Evolutionary conservation across 1,139 yeast species (phyloP).

Genomic region (Scheffersomyces titani): DNA sequence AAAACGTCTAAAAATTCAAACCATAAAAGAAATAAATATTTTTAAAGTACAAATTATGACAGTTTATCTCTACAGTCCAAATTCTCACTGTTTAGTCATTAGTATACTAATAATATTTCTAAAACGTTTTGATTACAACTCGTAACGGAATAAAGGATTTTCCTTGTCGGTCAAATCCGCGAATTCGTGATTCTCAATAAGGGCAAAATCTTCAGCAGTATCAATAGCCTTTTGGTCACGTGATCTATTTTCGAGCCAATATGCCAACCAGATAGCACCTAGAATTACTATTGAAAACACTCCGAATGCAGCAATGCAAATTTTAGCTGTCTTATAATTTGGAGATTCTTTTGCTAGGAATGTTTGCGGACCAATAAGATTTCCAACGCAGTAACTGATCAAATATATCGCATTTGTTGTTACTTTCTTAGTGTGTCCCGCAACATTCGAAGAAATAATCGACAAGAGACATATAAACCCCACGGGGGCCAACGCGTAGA

Average conservation of each 20-base stretch:
- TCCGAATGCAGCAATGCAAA: slow-evolving; percentile 46
- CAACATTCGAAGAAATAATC: slow-evolving; percentile 56
- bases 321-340: slow-evolving; percentile 46
- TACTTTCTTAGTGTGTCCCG: slow-evolving; percentile 71
- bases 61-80: too few species aligned
- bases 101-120: too few species aligned
- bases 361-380: slow-evolving; percentile 71
- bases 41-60: too few species aligned
- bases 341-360: slow-evolving; percentile 59
- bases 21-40: too few species aligned
- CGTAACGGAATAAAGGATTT: slow-evolving; percentile 62
- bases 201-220: slow-evolving; percentile 15
- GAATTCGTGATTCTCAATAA: slow-evolving; percentile 53
- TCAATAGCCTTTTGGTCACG: slow-evolving; percentile 30
- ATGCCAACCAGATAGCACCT: slow-evolving; percentile 30
- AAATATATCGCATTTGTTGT: slow-evolving; percentile 60
- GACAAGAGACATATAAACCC: slow-evolving; percentile 51
- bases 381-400: slow-evolving; percentile 68
- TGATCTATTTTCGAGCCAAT: slow-evolving; percentile 38
- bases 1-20: too few species aligned
- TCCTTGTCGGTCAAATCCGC: slow-evolving; percentile 67
- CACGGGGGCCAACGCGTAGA: slow-evolving; percentile 29
- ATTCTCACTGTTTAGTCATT: too few species aligned
- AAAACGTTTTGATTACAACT: neutral
- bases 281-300: slow-evolving; percentile 26